Evolutionary conservation across 148 eudicot species (phyloP).

Genomic region (Nepenthes gracilis): DNA sequence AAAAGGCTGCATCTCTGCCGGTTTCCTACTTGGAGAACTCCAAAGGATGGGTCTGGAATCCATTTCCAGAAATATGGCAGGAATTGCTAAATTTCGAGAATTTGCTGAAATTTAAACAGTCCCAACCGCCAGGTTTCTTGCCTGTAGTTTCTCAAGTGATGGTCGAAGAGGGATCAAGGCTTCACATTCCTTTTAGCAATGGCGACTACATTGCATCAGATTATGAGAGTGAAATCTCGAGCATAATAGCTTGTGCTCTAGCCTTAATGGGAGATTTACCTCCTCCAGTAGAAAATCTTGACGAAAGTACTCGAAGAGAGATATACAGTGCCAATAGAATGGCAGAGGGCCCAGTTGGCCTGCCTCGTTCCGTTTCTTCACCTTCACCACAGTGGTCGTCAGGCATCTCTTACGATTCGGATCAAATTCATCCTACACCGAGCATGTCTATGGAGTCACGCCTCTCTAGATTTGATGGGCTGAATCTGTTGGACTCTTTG

Average conservation of each 20-base stretch:
- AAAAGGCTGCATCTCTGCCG: constrained; percentile 11
- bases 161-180: constrained; percentile 60
- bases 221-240: constrained; percentile 79
- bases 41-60: constrained; percentile 47
- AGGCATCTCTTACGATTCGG: constrained; percentile 29
- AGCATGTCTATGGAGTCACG: constrained; percentile 35
- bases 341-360: constrained; percentile 21
- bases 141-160: constrained; percentile 39
- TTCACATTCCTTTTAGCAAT: constrained; percentile 58
- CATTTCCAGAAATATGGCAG: constrained; percentile 41
- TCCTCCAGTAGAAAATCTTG: constrained; percentile 12
- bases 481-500: constrained; percentile 38
- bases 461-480: constrained; percentile 50
- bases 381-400: constrained; percentile 41
- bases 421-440: constrained; percentile 35
- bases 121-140: constrained; percentile 22
- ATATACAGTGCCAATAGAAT: constrained; percentile 9
- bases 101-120: constrained; percentile 26
- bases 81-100: constrained; percentile 38
- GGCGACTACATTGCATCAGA: constrained; percentile 60
- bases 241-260: constrained; percentile 77
- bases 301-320: constrained; percentile 24
- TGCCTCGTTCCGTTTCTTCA: constrained; percentile 39
- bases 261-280: constrained; percentile 37
- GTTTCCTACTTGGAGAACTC: constrained; percentile 21